Percentiles rank a stretch among this genome's conserved stretches.
These are phyloP conservation scores for Aristolochia fimbriata DNA, from an alignment of 164 flowering plant species.

Conservation along the genomic window DNA sequence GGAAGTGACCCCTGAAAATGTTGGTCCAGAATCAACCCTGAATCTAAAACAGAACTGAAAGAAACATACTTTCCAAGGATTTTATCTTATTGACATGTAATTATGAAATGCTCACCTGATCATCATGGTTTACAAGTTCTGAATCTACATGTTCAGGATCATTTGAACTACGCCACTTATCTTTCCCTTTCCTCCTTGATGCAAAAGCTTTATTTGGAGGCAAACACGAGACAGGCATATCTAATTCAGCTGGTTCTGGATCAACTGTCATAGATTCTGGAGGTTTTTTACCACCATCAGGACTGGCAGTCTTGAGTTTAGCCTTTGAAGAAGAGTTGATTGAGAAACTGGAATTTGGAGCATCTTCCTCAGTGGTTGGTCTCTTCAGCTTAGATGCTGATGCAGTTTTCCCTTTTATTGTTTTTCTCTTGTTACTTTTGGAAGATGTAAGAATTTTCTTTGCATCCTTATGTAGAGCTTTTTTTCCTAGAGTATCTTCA, in stretches of 20 bases:
- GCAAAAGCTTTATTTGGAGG: constrained; percentile 23
- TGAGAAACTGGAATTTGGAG: constrained; percentile 4
- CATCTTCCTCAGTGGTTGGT: constrained; percentile 30
- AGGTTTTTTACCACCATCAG: neutral
- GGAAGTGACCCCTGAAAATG: constrained; percentile 23
- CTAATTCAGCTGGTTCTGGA: constrained; percentile 23
- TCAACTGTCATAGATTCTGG: constrained; percentile 1
- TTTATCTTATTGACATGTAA: neutral
- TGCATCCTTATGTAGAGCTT: constrained; percentile 11
- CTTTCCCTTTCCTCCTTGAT: constrained; percentile 30
- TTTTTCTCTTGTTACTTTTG: constrained; percentile 32
- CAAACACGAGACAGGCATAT: constrained; percentile 28
- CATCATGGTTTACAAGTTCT: constrained; percentile 20
- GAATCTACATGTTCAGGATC: constrained; percentile 17
- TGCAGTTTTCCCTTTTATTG: constrained; percentile 19
- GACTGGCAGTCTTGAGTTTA: neutral
- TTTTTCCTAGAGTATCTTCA: constrained; percentile 18
- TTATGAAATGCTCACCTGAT: constrained; percentile 25
- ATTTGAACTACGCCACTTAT: constrained; percentile 13
- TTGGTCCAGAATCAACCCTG: neutral
- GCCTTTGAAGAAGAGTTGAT: constrained; percentile 11
- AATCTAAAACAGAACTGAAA: neutral
- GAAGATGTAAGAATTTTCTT: constrained; percentile 14
- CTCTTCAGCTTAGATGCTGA: constrained; percentile 53
- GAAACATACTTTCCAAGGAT: neutral